phyloP scores from a whole-genome alignment of 768 basidiomycete genomes.

The Suillus cothurnatus region DNA sequence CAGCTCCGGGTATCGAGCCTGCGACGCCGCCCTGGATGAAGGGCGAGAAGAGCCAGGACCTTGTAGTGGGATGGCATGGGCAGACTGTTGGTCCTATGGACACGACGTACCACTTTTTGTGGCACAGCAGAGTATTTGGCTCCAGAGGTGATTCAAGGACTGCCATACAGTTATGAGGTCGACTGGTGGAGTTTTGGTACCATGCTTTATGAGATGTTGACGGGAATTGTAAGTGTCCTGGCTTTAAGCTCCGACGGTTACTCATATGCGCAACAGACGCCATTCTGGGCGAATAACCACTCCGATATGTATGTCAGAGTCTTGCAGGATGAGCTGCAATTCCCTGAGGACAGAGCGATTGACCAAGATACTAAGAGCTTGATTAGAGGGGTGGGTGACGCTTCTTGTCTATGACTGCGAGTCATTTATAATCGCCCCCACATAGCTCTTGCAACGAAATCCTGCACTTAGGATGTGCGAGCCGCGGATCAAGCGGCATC shows the following conservation, averaged over 20 bases:
- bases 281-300: slow-evolving; percentile 91
- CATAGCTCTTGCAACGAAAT: slow-evolving; percentile 88
- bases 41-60: slow-evolving; percentile 54
- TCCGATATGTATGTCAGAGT: slow-evolving; percentile 95
- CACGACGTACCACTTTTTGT: slow-evolving; percentile 84
- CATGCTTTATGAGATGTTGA: slow-evolving; percentile 97
- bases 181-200: slow-evolving; percentile 99
- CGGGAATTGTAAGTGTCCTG: slow-evolving; percentile 76
- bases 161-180: slow-evolving; percentile 90
- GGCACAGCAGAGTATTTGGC: slow-evolving; percentile 97
- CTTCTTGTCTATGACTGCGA: slow-evolving; percentile 2
- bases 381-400: slow-evolving; percentile 82
- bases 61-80: slow-evolving; percentile 59
- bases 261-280: slow-evolving; percentile 57
- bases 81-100: slow-evolving; percentile 54
- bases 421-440: slow-evolving; percentile 14
- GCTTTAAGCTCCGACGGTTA: slow-evolving; percentile 16
- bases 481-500: slow-evolving; percentile 90
- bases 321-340: slow-evolving; percentile 85
- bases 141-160: slow-evolving; percentile 93
- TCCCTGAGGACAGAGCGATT: slow-evolving; percentile 89
- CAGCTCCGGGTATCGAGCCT: slow-evolving; percentile 42
- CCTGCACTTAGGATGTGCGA: slow-evolving; percentile 90
- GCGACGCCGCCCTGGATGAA: slow-evolving; percentile 81
- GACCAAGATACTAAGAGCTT: slow-evolving; percentile 95